Base-by-base conservation (phyloP, 495 filamentous ascomycete species). In the Amniculicola lignicola region DNA sequence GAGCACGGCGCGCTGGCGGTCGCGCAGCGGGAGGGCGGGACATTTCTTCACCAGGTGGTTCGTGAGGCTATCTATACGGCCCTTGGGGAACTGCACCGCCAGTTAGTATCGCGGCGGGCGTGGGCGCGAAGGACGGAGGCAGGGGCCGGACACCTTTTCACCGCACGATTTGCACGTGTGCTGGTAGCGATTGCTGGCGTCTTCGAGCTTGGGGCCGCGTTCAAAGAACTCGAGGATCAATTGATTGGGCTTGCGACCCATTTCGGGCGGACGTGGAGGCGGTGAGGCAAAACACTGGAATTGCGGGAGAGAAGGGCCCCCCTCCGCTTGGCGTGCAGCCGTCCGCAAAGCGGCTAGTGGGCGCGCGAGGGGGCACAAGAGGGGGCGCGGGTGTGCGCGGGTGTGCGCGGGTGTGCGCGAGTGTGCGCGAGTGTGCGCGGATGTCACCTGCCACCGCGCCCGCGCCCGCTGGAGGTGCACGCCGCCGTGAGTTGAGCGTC, bases 81-180 rank as follows among this genome's bases (percentile, higher is more conserved):
- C 89, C 62, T 91, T 91, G 38, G 87, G 87, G 54, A 92, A 92
- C 60, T 71, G 49, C 39, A 41, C 49, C 19, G 18, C 31, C n/a
- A n/a, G 43, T 69, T 23, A 62, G 57, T 35, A 15, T 10, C 10
- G 19, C 16, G 38, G 16, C 10, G 15, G n/a, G 39, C 52, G 9
- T 21, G n/a, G 4, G 3, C 4, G 18, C 36, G 25, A 18, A 22
- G 7, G 23, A 6, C 16, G 35, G 31, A 35, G 21, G 48, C 22
- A 28, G 48, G 29, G n/a, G 43, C 23, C 6, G 33, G 28, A 4
- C 16, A 68, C 69, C 50, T 83, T 80, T 63, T 92, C 87, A 41
- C 88, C 87, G 63, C 89, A 95, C 35, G 81, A 76, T 73, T 88
- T 89, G 79, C 89, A 95, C 2, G 85, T 89, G 67, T 92, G 86